Percentiles rank a stretch among this genome's conserved stretches.
Evolutionary conservation across 371 early-diverging fungal species (phyloP).

Genomic region (Rhizopus microsporus): DNA sequence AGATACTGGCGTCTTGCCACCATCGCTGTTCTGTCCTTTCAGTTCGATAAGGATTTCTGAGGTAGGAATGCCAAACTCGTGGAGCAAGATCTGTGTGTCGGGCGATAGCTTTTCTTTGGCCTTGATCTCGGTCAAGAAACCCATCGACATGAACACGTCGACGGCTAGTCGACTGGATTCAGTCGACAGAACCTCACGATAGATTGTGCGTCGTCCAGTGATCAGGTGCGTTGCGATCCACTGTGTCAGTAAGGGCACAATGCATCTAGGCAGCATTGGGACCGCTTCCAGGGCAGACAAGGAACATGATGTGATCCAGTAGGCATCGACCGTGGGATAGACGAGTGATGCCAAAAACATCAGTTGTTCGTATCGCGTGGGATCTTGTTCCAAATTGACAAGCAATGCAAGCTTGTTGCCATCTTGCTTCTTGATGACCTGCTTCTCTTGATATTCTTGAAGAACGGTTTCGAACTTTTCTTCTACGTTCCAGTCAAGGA

Average conservation of each 20-base stretch:
- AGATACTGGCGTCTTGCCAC: slow-evolving; percentile 39
- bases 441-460: slow-evolving; percentile 21
- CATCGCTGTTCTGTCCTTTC: slow-evolving; percentile 46
- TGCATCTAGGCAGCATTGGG: slow-evolving; percentile 49
- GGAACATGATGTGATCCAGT: slow-evolving; percentile 57
- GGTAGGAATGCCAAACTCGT: slow-evolving; percentile 50
- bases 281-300: slow-evolving; percentile 51
- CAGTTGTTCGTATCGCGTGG: slow-evolving; percentile 41
- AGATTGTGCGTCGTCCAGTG: slow-evolving; percentile 47
- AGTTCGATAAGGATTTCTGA: slow-evolving; percentile 47
- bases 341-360: slow-evolving; percentile 47
- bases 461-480: slow-evolving; percentile 36
- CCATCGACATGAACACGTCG: slow-evolving; percentile 47
- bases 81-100: slow-evolving; percentile 48
- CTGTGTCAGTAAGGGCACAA: slow-evolving; percentile 44
- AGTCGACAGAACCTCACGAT: slow-evolving; percentile 51
- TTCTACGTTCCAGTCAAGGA: slow-evolving; percentile 42
- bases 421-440: slow-evolving; percentile 26
- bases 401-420: slow-evolving; percentile 20
- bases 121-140: slow-evolving; percentile 44
- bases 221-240: slow-evolving; percentile 57
- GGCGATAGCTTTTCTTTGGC: slow-evolving; percentile 50
- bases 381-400: slow-evolving; percentile 40
- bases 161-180: slow-evolving; percentile 48
- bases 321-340: slow-evolving; percentile 51